Percentiles rank a stretch among this genome's conserved stretches.
phyloP scores from a whole-genome alignment of 441 rosid genomes.

The Jatropha podagrica region DNA sequence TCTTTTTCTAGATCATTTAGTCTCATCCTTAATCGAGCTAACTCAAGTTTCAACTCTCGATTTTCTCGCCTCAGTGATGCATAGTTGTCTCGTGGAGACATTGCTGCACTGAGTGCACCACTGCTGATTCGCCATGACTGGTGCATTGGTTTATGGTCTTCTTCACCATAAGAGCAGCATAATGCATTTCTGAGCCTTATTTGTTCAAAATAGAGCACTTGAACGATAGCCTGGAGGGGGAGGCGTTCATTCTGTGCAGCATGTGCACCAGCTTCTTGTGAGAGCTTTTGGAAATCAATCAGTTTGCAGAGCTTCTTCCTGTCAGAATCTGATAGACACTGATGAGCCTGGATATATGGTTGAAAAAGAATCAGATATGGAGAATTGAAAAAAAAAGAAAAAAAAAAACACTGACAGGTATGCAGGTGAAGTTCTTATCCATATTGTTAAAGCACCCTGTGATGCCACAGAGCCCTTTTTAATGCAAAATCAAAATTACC shows the following conservation, averaged over 20 bases:
- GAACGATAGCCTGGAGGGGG: slow-evolving; percentile 93
- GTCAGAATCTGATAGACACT: slow-evolving; percentile 69
- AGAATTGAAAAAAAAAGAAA: neutral
- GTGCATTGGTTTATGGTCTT: slow-evolving; percentile 71
- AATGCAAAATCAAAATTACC: neutral
- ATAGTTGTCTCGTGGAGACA: slow-evolving; percentile 96
- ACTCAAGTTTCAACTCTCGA: slow-evolving; percentile 91
- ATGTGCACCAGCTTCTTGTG: slow-evolving; percentile 95
- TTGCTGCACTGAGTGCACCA: slow-evolving; percentile 95
- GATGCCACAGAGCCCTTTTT: neutral
- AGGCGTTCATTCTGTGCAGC: slow-evolving; percentile 98
- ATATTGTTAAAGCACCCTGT: neutral
- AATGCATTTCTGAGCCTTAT: slow-evolving; percentile 78
- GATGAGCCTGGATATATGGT: slow-evolving; percentile 62
- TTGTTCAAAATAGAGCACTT: slow-evolving; percentile 96
- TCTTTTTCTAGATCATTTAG: slow-evolving; percentile 96
- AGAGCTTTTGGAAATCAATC: slow-evolving; percentile 93
- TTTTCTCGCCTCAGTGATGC: slow-evolving; percentile 94
- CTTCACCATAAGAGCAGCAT: slow-evolving; percentile 65
- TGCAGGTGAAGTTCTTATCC: neutral
- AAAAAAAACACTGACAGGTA: neutral
- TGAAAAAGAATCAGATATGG: slow-evolving; percentile 22
- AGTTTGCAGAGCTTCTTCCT: slow-evolving; percentile 77
- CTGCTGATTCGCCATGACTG: slow-evolving; percentile 94
- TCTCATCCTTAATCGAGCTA: slow-evolving; percentile 90